phyloP scores from a whole-genome alignment of 2,329 filamentous ascomycete species.

The Atkinsonella texensis region DNA sequence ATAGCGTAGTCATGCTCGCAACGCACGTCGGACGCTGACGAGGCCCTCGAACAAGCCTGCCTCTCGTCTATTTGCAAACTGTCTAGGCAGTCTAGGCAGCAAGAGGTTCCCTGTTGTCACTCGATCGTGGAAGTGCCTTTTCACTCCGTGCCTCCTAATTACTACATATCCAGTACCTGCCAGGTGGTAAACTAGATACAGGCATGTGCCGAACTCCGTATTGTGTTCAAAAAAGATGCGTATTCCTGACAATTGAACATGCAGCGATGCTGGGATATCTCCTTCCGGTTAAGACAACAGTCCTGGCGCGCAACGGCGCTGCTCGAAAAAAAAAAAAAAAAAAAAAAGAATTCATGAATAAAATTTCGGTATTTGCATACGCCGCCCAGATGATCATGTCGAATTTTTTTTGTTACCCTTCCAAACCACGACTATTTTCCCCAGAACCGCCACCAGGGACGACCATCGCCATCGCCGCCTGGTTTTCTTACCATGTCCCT shows the following conservation, averaged over 20 bases:
- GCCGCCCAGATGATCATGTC: not conserved
- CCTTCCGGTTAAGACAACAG: not conserved
- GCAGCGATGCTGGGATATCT: not conserved
- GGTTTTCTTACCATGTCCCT: constrained; percentile 40
- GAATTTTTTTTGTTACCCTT: not conserved
- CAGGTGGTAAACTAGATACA: not conserved
- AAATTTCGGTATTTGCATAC: not conserved
- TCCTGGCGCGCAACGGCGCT: not conserved
- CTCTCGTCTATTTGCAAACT: too few relatives aligned
- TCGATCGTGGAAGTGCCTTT: not conserved
- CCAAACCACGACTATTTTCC: constrained; percentile 15
- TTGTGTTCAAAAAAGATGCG: not conserved
- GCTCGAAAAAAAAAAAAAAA: not conserved
- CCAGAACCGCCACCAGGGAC: constrained; percentile 51
- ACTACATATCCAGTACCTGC: not conserved
- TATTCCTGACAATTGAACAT: not conserved
- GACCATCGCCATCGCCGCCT: constrained; percentile 21
- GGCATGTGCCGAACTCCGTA: not conserved
- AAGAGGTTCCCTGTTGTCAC: not conserved
- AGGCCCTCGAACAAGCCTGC: too few relatives aligned
- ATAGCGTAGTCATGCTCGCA: too few relatives aligned
- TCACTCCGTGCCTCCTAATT: not conserved
- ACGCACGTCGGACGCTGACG: too few relatives aligned
- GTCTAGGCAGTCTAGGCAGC: too few relatives aligned
- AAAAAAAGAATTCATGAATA: not conserved